A percentile compares a stretch with the other conserved stretches of the same genome.
These are phyloP conservation scores for Wickerhamiella azyma DNA, from an alignment of 805 yeast genomes.

Conservation along the genomic window DNA sequence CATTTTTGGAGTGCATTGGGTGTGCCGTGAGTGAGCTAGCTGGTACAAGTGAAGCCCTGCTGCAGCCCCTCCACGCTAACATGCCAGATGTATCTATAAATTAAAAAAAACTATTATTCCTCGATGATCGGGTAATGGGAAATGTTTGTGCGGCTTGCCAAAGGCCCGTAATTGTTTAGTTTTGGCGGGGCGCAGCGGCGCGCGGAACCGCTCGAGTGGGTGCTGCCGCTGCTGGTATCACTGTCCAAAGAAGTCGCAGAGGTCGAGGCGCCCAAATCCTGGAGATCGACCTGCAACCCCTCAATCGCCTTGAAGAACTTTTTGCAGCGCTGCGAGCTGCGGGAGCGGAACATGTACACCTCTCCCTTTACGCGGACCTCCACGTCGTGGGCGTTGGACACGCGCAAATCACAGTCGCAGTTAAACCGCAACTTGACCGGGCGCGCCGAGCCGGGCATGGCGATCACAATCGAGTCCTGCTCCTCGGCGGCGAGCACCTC, in stretches of 20 bases:
- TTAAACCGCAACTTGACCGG: slow-evolving; percentile 9
- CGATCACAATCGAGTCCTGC: slow-evolving; percentile 5
- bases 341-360: slow-evolving; percentile 20
- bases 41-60: too few species aligned
- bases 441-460: slow-evolving; percentile 6
- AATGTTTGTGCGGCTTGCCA: slow-evolving; percentile 11
- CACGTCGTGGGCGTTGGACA: slow-evolving; percentile 17
- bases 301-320: slow-evolving; percentile 14
- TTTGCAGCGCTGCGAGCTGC: slow-evolving; percentile 15
- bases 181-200: slow-evolving; percentile 3
- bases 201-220: not conserved
- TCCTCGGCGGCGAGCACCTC: slow-evolving; percentile 12
- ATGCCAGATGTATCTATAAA: not conserved
- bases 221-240: slow-evolving; percentile 4
- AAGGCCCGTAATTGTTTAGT: slow-evolving; percentile 8
- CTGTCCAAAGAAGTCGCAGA: not conserved
- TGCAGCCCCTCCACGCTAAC: too few species aligned
- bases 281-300: slow-evolving; percentile 13
- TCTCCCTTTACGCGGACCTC: slow-evolving; percentile 16
- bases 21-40: too few species aligned
- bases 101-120: slow-evolving; percentile 10
- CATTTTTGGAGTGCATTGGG: too few species aligned
- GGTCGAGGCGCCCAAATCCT: slow-evolving; percentile 1
- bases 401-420: slow-evolving; percentile 14
- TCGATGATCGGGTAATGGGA: slow-evolving; percentile 16